Evolutionary conservation across 1,139 yeast species (phyloP), one percentile per base, ranked within the genome.

Genomic region (Geotrichum histeridarum): DNA sequence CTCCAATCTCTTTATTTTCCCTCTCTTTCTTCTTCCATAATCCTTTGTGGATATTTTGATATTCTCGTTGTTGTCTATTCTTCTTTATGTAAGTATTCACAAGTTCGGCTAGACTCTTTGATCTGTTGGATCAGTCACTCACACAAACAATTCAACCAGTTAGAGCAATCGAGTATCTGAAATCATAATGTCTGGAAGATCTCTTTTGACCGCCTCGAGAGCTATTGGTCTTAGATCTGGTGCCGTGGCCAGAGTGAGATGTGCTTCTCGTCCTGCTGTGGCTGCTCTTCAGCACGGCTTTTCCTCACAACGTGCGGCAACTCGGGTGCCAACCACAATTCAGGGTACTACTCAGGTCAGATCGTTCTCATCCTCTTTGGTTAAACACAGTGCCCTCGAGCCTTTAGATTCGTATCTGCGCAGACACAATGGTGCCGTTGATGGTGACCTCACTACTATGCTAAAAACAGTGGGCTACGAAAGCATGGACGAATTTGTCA

Each of bases 351-450:
- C 32, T 15, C 43, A 41, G 27, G 43, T 4, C 38, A 43, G 47
- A 43, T 33, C 38, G 9, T 32, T 43, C 30, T 30, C 47, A 2
- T 31, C 47, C 32, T 27, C 45, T 14, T 17, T 43, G 30, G 38
- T 43, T 9, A 31, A 37, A 4, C 37, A 14, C 30, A 17, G 33
- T 15, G 51, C 55, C 31, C 41, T 52, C 18, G 57, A 53, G 18
- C 77, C 78, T 11, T 73, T 88, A 56, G 99, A 93, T 68, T 84
- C 94, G 1, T 93, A 91, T 70, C 81, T 88, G 51, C 81, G 94
- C 68, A 86, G 98, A 65, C 99, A 93, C 73, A 76, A 90, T 59
- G 99, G 99, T 14, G 94, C 97, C 18, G 57, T 61, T n/a, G 77
- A 80, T 17, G 82, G 87, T 0, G 82, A 87, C 59, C 86, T 86